A percentile compares a stretch with the other conserved stretches of the same genome.
phyloP scores from a whole-genome alignment of 805 yeast genomes.

The Yamadazyma paraphyllophila region DNA sequence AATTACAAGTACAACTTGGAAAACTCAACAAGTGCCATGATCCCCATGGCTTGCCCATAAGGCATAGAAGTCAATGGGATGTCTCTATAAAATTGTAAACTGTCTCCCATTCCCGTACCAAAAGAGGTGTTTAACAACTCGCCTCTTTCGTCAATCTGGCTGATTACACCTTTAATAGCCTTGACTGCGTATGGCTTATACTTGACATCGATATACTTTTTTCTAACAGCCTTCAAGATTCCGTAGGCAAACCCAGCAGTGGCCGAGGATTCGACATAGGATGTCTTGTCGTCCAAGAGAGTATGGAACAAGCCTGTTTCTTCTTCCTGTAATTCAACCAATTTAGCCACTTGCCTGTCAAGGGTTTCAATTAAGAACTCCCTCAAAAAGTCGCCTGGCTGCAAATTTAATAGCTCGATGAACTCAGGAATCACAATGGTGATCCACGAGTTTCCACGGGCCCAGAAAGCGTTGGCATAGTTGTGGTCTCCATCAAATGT shows the following conservation, averaged over 20 bases:
- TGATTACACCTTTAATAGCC: slow-evolving; percentile 30
- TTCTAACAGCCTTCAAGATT: slow-evolving; percentile 29
- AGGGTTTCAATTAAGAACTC: slow-evolving; percentile 26
- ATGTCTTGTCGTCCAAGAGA: slow-evolving; percentile 25
- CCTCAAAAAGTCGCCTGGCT: slow-evolving; percentile 26
- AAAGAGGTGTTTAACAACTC: slow-evolving; percentile 33
- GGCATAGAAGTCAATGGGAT: slow-evolving; percentile 36
- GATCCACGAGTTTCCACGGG: slow-evolving; percentile 36
- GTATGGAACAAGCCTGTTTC: slow-evolving; percentile 34
- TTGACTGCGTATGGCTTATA: slow-evolving; percentile 24
- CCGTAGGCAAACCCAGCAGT: slow-evolving; percentile 39
- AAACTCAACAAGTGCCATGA: slow-evolving; percentile 33
- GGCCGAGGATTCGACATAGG: slow-evolving; percentile 32
- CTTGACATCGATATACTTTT: slow-evolving; percentile 22
- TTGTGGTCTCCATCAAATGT: slow-evolving; percentile 25
- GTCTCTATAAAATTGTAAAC: slow-evolving; percentile 31
- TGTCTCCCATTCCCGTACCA: slow-evolving; percentile 36
- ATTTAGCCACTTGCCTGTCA: slow-evolving; percentile 26
- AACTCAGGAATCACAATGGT: slow-evolving; percentile 37
- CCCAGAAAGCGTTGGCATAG: slow-evolving; percentile 32
- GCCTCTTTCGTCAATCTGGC: slow-evolving; percentile 26
- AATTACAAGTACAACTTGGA: slow-evolving; percentile 17
- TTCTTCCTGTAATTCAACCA: slow-evolving; percentile 24
- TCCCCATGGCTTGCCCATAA: slow-evolving; percentile 39
- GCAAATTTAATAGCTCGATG: slow-evolving; percentile 27